A percentile compares a stretch with the other conserved stretches of the same genome.
Evolutionary conservation across 306 rosid genomes (phyloP).

Genomic region (Dalbergia cochinchinensis): DNA sequence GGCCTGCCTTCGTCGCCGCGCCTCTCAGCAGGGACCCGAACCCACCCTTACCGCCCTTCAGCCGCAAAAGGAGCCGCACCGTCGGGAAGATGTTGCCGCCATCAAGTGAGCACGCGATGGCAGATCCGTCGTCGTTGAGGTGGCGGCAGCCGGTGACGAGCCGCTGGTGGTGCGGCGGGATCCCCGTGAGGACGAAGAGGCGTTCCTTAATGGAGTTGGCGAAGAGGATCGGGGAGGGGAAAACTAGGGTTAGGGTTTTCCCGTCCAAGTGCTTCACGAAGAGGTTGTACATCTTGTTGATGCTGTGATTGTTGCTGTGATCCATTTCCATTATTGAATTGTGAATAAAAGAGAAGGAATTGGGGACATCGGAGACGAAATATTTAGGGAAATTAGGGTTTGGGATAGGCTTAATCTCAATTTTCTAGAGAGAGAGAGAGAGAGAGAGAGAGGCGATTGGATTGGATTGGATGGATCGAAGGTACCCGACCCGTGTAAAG

Average conservation of each 20-base stretch:
- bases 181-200: constrained; percentile 68
- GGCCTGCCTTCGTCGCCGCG: constrained; percentile 94
- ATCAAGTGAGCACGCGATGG: constrained; percentile 55
- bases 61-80: constrained; percentile 69
- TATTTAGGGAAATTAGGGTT: constrained; percentile 15
- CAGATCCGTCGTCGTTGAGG: constrained; percentile 59
- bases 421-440: neutral
- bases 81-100: constrained; percentile 61
- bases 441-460: neutral
- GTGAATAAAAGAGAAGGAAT: neutral
- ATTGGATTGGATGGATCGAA: neutral
- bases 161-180: constrained; percentile 76
- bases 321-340: constrained; percentile 68
- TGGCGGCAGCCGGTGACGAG: constrained; percentile 70
- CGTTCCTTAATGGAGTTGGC: constrained; percentile 64
- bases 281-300: constrained; percentile 61
- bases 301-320: constrained; percentile 9
- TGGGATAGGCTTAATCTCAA: neutral
- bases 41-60: constrained; percentile 95
- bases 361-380: neutral
- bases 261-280: constrained; percentile 84
- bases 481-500: too few species aligned
- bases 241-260: constrained; percentile 79
- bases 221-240: constrained; percentile 59
- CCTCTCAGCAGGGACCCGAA: constrained; percentile 94